phyloP scores from a whole-genome alignment of 176 grass and related monocot species.

The Oryza glaberrima region DNA sequence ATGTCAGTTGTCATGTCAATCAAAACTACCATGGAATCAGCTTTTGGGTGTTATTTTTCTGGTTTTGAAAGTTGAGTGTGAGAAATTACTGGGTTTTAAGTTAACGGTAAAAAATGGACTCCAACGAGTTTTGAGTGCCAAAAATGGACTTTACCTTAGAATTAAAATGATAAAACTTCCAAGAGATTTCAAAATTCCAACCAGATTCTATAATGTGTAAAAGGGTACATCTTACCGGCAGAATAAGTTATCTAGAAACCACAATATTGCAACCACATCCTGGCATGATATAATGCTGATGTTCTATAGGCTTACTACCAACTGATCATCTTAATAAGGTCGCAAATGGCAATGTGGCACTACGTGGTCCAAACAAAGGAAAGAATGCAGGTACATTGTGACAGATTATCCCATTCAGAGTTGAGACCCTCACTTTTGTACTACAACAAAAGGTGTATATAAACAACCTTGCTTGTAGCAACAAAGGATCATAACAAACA shows the following conservation, averaged over 20 bases:
- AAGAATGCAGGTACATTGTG: background rate
- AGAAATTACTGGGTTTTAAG: background rate
- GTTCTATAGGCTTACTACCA: background rate
- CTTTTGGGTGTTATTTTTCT: background rate
- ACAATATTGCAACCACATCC: background rate
- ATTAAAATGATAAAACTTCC: background rate
- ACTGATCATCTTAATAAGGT: conserved; percentile 2
- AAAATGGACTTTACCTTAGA: background rate
- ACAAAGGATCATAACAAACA: background rate
- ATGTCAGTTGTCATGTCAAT: background rate
- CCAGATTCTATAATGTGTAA: background rate
- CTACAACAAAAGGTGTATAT: background rate
- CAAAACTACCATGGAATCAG: background rate
- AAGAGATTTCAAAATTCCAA: background rate
- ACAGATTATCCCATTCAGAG: background rate
- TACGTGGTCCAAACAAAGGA: background rate
- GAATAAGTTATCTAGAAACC: background rate
- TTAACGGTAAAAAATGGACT: background rate
- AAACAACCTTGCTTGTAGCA: background rate
- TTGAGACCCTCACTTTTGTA: background rate
- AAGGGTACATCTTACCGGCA: background rate
- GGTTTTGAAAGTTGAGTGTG: background rate
- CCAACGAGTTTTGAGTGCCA: background rate
- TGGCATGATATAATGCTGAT: background rate
- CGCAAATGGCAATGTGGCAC: background rate